Percentiles rank a stretch among this genome's conserved stretches.
phyloP scores from a whole-genome alignment of 495 filamentous ascomycete genomes.

The Acidomyces sp. region DNA sequence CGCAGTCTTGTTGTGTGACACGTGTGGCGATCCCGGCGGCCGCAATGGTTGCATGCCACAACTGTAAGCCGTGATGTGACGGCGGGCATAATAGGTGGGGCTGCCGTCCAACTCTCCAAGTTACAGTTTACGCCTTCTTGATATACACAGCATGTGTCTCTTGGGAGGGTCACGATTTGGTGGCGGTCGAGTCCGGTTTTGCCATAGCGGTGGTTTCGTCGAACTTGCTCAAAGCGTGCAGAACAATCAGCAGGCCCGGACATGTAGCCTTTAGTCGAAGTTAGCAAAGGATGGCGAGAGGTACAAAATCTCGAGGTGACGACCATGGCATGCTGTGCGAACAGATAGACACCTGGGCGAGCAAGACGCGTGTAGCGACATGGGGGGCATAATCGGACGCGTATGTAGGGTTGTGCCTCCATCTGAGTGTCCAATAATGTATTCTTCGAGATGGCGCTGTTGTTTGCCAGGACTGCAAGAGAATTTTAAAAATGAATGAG shows the following conservation, averaged over 20 bases:
- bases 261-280: conserved; percentile 23
- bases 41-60: not conserved
- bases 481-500: conserved; percentile 24
- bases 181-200: conserved; percentile 23
- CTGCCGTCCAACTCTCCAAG: not conserved
- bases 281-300: conserved; percentile 21
- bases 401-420: too few species aligned
- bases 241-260: conserved; percentile 16
- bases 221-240: conserved; percentile 21
- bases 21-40: too few species aligned
- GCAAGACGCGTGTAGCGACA: conserved; percentile 21
- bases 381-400: conserved; percentile 24
- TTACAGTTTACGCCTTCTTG: not conserved
- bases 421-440: too few species aligned
- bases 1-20: too few species aligned
- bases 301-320: conserved; percentile 20
- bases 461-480: conserved; percentile 20
- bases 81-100: not conserved
- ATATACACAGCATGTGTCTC: not conserved
- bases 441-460: conserved; percentile 23
- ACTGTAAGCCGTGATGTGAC: not conserved
- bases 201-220: conserved; percentile 22
- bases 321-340: conserved; percentile 27
- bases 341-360: conserved; percentile 19
- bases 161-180: conserved; percentile 19